Base-by-base conservation (phyloP, 345 rosid species). In the Aethionema arabicum region DNA sequence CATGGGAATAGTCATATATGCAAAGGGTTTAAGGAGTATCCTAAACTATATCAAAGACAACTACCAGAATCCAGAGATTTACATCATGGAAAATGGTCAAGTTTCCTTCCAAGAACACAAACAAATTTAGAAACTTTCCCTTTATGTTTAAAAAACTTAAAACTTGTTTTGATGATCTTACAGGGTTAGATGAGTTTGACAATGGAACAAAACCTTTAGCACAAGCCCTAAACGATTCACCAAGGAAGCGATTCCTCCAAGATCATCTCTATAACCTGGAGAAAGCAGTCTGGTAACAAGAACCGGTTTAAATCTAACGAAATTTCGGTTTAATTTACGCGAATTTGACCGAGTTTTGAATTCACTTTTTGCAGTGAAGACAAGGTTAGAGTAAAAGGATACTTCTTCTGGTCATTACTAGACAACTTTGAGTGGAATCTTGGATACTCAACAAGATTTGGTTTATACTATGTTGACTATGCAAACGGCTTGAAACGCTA, bases 71-170 rank as follows among this genome's bases (percentile, higher is more conserved):
- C 78, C 78, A 2, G 61, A 72, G 3, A 57, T 78, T 50, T 74
- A 63, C 44, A 53, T 78, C 8, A 71, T 76, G 32, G 82, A 78
- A 15, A 78, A 78, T 48, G 79, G 82, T 21, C 75, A 56, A 66
- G 35, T 40, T 11, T 8, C 31, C 44, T 6, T 40, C 7, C 40
- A 37, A 6, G 11, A 6, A 37, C 40, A 8, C n/a, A 6, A 6
- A 40, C 44, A 40, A 40, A 40, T 12, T 40, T 40, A 3, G n/a
- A 11, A 8, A 8, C n/a, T 40, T 4, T 40, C 44, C n/a, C 10
- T 9, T 8, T 40, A 0, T 40, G 2, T 3, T 6, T 40, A 3
- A 8, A 40, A 8, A 12, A 40, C n/a, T 40, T 37, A 0, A 37
- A 10, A 10, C n/a, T 8, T 40, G 10, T 37, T 37, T 40, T 40